Evolutionary conservation across 306 rosid species (phyloP), one percentile per base, ranked within the genome.

Genomic region (Prosopis cineraria): DNA sequence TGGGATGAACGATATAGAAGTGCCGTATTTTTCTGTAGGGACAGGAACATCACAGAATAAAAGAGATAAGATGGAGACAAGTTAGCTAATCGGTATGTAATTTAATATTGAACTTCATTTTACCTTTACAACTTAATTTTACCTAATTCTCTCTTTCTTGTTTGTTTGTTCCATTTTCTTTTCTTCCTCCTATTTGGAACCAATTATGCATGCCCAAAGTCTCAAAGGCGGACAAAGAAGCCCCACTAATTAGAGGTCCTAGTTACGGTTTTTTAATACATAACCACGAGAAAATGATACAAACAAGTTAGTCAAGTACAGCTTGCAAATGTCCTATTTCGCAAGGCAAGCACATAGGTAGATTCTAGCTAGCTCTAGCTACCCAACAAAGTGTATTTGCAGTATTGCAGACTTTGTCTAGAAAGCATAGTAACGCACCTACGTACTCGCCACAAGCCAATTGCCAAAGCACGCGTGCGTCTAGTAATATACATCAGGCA

Each of bases 271-370:
- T 56, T 56, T 56, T 10, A 27, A 55, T 27, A 29, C 3, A 12
- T 10, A 59, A 59, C 7, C 12, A 17, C 1, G 43, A 22, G 7
- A 56, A n/a, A 69, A 70, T 36, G 68, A 45, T 43, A 52, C 33
- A n/a, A 55, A 52, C 58, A 52, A 48, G 64, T 56, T 25, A 34
- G 34, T 68, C 71, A 67, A 72, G 29, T 63, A 80, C 85, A 83
- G 83, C 85, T 80, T 74, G 87, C 81, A 83, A 73, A 80, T 30
- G 44, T 73, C 80, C 52, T 60, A 60, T 69, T 74, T 34, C 47
- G 76, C 68, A 83, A 69, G 43, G 66, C 34, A 34, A 58, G 33
- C 55, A 60, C 62, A 30, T 69, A 25, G 52, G 47, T 63, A 63
- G 25, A 7, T 73, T 16, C 70, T 16, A 14, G 66, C 39, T 24